A percentile compares a stretch with the other conserved stretches of the same genome.
Conservation (phyloP, 352 stramenopile species). For the Phytophthora brassicae region DNA sequence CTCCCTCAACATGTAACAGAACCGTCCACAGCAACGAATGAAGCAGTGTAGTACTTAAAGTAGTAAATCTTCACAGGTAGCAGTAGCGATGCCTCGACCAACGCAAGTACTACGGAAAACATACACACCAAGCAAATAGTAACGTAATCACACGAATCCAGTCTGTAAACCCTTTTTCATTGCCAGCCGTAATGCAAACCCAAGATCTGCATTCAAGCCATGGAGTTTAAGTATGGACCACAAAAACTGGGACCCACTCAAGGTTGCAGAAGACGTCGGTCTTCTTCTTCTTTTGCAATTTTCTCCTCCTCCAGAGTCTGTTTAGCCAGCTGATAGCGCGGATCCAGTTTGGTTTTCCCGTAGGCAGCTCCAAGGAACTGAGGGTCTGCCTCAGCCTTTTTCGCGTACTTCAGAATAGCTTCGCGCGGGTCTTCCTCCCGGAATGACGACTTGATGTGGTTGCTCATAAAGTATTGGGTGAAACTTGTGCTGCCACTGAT, state of each 20-base stretch:
- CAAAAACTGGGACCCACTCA: too few relatives aligned
- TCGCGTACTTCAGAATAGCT: constrained; percentile 87
- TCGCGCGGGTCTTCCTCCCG: constrained; percentile 83
- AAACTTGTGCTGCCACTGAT: constrained; percentile 83
- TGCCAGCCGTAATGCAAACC: neutral
- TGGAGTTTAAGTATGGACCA: too few relatives aligned
- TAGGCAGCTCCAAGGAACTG: constrained; percentile 72
- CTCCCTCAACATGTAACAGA: neutral
- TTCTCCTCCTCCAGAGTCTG: constrained; percentile 84
- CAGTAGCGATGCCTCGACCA: constrained; percentile 4
- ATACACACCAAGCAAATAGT: constrained; percentile 12
- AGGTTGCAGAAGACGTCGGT: constrained; percentile 66
- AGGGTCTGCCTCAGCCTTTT: constrained; percentile 67
- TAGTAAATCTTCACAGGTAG: neutral
- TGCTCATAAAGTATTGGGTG: constrained; percentile 89
- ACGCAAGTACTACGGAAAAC: neutral
- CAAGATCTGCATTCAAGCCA: too few relatives aligned
- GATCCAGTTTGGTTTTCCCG: constrained; percentile 65
- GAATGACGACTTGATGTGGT: constrained; percentile 84
- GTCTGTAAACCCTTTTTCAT: constrained; percentile 9
- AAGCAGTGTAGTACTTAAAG: constrained; percentile 1
- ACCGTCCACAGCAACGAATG: constrained; percentile 6
- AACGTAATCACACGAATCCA: constrained; percentile 9
- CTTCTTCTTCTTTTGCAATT: constrained; percentile 74
- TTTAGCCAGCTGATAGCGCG: constrained; percentile 69